Base-by-base conservation (phyloP, 208 protist species). In the Acanthamoeba healyi region DNA sequence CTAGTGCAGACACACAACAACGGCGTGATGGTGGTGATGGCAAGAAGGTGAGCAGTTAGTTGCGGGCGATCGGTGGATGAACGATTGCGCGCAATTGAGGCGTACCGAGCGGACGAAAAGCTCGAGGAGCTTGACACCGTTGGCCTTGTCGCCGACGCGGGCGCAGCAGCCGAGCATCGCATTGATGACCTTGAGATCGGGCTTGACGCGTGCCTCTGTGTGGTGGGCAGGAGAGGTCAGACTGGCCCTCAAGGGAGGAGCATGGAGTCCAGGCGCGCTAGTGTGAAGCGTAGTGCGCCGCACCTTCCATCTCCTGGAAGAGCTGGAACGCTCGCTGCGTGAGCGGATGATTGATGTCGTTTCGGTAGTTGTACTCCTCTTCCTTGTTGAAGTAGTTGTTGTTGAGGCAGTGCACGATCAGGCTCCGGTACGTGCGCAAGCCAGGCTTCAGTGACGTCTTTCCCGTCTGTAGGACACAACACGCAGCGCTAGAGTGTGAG, bases 301-400 rank as follows among this genome's bases (percentile, higher is more conserved):
- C 51, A 88, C 81, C 81, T 67, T 88, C 24, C 81, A 88, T 88
- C 38, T 88, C 81, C 29, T 56, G 22, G 54, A 88, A 88, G 0
- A 88, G 81, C 49, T 88, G 29, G 34, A 88, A 88, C 10, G 81
- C 81, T 63, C 54, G 44, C 34, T 67, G 65, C 0, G 81, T 88
- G 46, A 67, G 32, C 19, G 81, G 81, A 26, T 88, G 81, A 34
- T 56, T 88, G 81, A 88, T 88, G 38, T 88, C 81, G 49, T 88
- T 88, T 32, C 44, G 44, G 29, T 88, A 65, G 81, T 88, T 88
- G 81, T 88, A 88, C 54, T 88, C 81, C 54, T 88, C 81, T 4
- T 56, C 81, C 34, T 63, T 88, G 81, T 88, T 88, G 81, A 44
- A 88, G 49, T 88, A 88, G 81, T 88, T 88, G 81, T 88, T 32